These are phyloP conservation scores for Chalara sp. DNA, from an alignment of 2,329 filamentous ascomycete genomes.

Conservation along the genomic window DNA sequence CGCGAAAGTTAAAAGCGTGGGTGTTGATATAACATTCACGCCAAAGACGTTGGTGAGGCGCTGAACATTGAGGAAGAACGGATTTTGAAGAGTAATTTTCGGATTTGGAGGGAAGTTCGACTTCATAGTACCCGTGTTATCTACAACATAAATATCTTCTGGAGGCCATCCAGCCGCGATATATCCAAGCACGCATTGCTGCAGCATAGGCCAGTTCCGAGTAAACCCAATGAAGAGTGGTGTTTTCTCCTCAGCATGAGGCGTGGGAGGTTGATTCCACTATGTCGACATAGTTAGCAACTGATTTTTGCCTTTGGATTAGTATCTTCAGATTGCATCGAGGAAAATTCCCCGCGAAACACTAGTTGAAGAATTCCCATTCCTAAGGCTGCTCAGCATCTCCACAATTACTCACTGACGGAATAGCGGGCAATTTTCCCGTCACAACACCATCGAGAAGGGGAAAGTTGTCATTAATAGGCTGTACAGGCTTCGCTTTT, in stretches of 20 bases:
- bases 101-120: constrained; percentile 42
- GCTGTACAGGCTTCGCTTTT: background rate
- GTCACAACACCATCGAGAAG: constrained; percentile 8
- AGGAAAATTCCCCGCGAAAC: no score
- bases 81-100: constrained; percentile 38
- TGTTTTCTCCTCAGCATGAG: constrained; percentile 35
- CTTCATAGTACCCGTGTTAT: constrained; percentile 51
- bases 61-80: constrained; percentile 48
- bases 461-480: constrained; percentile 16
- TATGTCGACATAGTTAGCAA: no score
- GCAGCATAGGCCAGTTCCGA: constrained; percentile 45
- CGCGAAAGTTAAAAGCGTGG: constrained; percentile 45
- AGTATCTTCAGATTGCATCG: no score
- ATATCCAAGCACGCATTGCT: constrained; percentile 49
- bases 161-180: constrained; percentile 53
- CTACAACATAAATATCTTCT: constrained; percentile 48
- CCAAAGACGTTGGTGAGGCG: constrained; percentile 40
- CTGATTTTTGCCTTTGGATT: no score
- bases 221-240: constrained; percentile 56
- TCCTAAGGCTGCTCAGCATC: no score
- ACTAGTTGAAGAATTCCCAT: no score
- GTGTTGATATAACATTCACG: constrained; percentile 43
- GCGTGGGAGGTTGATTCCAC: constrained; percentile 37
- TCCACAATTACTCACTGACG: background rate
- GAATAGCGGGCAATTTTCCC: constrained; percentile 1